Base-by-base conservation (phyloP, 371 early-diverging fungal genomes). In the Phascolomyces articulosus region DNA sequence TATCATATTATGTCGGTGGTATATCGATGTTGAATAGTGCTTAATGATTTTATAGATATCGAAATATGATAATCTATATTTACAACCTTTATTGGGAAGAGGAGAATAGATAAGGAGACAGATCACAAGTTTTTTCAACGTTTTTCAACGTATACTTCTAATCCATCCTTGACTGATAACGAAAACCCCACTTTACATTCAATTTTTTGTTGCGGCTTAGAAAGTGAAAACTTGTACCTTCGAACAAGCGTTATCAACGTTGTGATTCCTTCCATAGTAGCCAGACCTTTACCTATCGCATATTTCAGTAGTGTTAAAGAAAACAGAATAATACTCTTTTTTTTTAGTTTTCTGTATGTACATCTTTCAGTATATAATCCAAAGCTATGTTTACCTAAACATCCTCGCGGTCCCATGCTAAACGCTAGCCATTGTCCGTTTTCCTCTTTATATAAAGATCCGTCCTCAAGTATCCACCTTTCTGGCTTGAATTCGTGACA, bases 391-490 rank as follows among this genome's bases (percentile, higher is more conserved):
- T 55, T 55, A 55, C 55, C 55, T 10, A 55, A 26, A 18, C 55
- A 92, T 24, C 86, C 78, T 20, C 92, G 79, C 1, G 92, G 91
- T 0, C 92, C 91, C 7, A 86, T 87, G 57, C 89, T 85, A 72
- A 90, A 89, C 3, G 74, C 79, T 2, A 75, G 77, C 72, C 75
- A 78, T 62, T 78, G 68, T 20, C 82, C 79, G 61, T 74, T 74
- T 18, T 68, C 66, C 54, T 78, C 75, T 26, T 75, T 71, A 11
- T 62, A 44, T 10, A 77, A 61, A 44, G 77, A 72, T 18, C 79
- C 73, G n/a, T 78, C 72, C 6, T 61, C 55, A 4, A 65, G 66
- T 38, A 89, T 69, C 85, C 88, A 90, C 24, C 91, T 77, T 62
- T 90, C 89, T 11, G 91, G 90, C 38, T 68, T 58, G 70, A 88